These are phyloP conservation scores for Brasilioporus rufonigricans DNA, from an alignment of 768 basidiomycete genomes.

Conservation along the genomic window DNA sequence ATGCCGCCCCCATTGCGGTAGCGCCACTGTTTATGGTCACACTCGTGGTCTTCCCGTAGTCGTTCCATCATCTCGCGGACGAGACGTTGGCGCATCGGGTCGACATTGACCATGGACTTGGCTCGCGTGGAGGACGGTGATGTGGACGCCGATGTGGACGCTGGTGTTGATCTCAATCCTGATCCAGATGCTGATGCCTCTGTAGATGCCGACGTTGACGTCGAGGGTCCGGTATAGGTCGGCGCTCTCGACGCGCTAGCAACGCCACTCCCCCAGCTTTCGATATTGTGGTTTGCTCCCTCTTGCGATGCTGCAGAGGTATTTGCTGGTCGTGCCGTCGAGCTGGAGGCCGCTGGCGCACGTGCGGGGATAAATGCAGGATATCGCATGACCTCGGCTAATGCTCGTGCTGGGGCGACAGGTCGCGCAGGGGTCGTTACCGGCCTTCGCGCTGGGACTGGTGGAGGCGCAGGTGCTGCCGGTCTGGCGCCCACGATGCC, in stretches of 20 bases:
- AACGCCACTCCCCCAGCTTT: background rate
- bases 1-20: constrained; percentile 40
- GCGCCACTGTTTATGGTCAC: constrained; percentile 44
- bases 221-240: background rate
- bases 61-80: constrained; percentile 34
- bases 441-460: background rate
- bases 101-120: background rate
- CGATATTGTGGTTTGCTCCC: background rate
- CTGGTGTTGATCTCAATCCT: background rate
- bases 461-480: background rate
- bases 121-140: background rate
- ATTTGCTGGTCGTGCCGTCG: background rate
- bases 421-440: background rate
- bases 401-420: background rate
- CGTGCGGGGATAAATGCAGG: background rate
- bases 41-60: constrained; percentile 55
- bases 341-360: constrained; percentile 1
- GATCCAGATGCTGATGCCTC: background rate
- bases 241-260: background rate
- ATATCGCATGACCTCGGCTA: background rate
- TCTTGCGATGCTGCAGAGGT: background rate
- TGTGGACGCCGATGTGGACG: background rate
- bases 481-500: background rate
- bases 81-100: constrained; percentile 14
- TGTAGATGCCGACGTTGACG: background rate